Base-by-base conservation (phyloP, 371 early-diverging fungal species). In the Mortierella sp. region DNA sequence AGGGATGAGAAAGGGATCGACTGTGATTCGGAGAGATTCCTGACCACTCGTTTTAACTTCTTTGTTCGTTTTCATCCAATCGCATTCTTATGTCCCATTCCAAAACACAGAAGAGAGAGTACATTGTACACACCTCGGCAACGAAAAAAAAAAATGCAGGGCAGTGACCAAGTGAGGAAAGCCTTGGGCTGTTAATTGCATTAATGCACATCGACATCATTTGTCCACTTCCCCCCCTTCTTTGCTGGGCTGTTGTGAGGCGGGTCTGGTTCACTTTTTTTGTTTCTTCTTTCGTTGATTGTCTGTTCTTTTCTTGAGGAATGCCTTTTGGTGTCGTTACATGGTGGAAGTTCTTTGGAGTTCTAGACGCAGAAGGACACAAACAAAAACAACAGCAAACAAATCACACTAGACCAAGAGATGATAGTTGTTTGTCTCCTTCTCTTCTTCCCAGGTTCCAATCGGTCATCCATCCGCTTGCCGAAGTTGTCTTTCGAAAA, bases 151-250 rank as follows among this genome's bases (percentile, higher is more conserved):
- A 46, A 27, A 14, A 29, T 32, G 32, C 60, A 60, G 60, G 60
- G 60, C 27, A 58, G 58, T 29, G 29, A 29, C 21, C 21, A 51
- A 60, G 8, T 55, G 55, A 24, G 35, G 35, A 60, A 60, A 27
- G 12, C 29, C 14, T 32, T 65, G 65, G 75, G 76, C 70, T 76
- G 75, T 75, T 63, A 63, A 72, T 72, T 77, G 77, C 72, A 72
- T 77, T 71, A 72, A 72, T 71, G 77, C 77, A 49, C 38, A n/a
- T 72, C 72, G 77, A 77, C 77, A 77, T 77, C 46, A 41, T 76
- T 32, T 16, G 16, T 51, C 21, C 6, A 0, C 21, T 0, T 1
- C 32, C 4, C 29, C 32, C 60, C 60, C 29, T 4, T 7, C 60
- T 29, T 12, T 4, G 60, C 16, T 60, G 60, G 65, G 65, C 65